Evolutionary conservation across 352 stramenopile species (phyloP).

Genomic region (Globisporangium lucens): DNA sequence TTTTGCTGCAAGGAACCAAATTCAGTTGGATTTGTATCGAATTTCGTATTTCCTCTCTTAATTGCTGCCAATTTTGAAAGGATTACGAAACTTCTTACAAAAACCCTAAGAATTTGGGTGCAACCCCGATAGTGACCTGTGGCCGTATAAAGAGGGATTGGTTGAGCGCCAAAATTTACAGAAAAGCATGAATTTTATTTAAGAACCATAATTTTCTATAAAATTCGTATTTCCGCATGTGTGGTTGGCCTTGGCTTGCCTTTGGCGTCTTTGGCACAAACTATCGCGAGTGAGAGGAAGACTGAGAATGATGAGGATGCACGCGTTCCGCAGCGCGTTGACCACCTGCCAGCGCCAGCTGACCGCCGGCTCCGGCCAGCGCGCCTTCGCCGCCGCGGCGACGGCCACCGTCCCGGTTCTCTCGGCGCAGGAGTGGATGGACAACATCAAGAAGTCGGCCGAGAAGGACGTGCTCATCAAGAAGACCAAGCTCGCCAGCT

Average conservation of each 20-base stretch:
- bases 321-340: conserved; percentile 68
- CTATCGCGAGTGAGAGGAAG: conserved; percentile 2
- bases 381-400: conserved; percentile 33
- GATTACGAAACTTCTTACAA: too few species aligned
- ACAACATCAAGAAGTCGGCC: conserved; percentile 71
- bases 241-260: conserved; percentile 9
- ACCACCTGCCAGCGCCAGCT: conserved; percentile 48
- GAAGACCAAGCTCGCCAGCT: conserved; percentile 79
- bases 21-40: background rate
- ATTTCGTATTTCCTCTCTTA: background rate
- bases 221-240: background rate
- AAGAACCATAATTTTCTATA: background rate
- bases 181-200: too few species aligned
- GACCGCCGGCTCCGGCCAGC: conserved; percentile 22
- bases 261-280: background rate
- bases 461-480: conserved; percentile 81
- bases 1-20: background rate
- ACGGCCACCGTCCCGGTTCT: conserved; percentile 31
- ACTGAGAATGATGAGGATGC: conserved; percentile 37
- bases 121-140: too few species aligned
- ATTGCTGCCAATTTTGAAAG: background rate
- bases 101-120: too few species aligned
- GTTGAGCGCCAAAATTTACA: too few species aligned
- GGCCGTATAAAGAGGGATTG: too few species aligned
- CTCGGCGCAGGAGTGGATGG: conserved; percentile 74